phyloP scores from a whole-genome alignment of 2,329 filamentous ascomycete species.

The Colletotrichum simmondsii region DNA sequence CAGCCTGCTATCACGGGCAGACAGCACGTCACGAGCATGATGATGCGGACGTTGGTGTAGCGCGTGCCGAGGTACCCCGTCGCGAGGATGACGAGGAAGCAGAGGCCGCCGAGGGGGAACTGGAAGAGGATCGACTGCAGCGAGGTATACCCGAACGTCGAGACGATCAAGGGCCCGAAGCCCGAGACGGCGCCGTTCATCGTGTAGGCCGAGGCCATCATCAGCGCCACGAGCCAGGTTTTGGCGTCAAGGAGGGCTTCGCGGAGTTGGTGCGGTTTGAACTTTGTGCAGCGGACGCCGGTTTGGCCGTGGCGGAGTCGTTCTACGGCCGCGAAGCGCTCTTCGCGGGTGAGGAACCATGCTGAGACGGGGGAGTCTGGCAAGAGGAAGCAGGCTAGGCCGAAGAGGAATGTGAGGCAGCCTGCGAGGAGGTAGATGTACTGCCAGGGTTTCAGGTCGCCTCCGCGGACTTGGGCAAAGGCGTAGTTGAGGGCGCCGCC shows the following conservation, averaged over 20 bases:
- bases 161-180: slow-evolving; percentile 78
- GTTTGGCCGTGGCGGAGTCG: slow-evolving; percentile 71
- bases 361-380: slow-evolving; percentile 75
- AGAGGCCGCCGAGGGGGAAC: slow-evolving; percentile 78
- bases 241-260: slow-evolving; percentile 71
- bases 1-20: slow-evolving; percentile 81
- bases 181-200: slow-evolving; percentile 78
- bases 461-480: slow-evolving; percentile 70
- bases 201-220: slow-evolving; percentile 78
- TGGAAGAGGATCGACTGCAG: slow-evolving; percentile 78
- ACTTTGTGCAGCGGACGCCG: slow-evolving; percentile 68
- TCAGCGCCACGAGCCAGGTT: slow-evolving; percentile 71
- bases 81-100: slow-evolving; percentile 72
- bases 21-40: slow-evolving; percentile 73
- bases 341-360: slow-evolving; percentile 74
- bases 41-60: slow-evolving; percentile 71
- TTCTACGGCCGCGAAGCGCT: slow-evolving; percentile 73
- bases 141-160: slow-evolving; percentile 74
- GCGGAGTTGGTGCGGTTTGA: slow-evolving; percentile 68
- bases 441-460: slow-evolving; percentile 71
- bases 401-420: slow-evolving; percentile 71
- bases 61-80: slow-evolving; percentile 73
- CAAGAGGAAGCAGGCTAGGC: slow-evolving; percentile 71
- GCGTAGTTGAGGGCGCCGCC: slow-evolving; percentile 74
- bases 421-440: slow-evolving; percentile 78